Evolutionary conservation across 768 basidiomycete species (phyloP).

Genomic region (Xerocomellus dryophilus): DNA sequence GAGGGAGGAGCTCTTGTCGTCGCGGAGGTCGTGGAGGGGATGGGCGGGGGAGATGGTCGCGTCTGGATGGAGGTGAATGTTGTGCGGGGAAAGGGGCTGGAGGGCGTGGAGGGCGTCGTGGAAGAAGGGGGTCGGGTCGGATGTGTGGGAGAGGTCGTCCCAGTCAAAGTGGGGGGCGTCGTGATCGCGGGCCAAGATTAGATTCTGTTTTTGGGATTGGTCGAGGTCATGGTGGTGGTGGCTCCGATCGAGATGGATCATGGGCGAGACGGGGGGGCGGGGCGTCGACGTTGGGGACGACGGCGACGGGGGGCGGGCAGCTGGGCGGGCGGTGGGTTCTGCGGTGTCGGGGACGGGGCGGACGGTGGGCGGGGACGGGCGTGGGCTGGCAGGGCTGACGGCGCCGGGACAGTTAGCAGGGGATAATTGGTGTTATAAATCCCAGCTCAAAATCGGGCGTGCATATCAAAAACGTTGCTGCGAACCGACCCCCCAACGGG

Average conservation of each 20-base stretch:
- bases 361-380: slow-evolving; percentile 1
- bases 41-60: slow-evolving; percentile 9
- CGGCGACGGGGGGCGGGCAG: background rate
- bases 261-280: slow-evolving; percentile 20
- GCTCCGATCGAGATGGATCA: slow-evolving; percentile 57
- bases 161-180: slow-evolving; percentile 35
- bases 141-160: slow-evolving; percentile 29
- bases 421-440: slow-evolving; percentile 30
- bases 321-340: background rate
- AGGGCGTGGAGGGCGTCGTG: slow-evolving; percentile 25
- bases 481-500: slow-evolving; percentile 9
- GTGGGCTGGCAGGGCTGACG: background rate
- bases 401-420: slow-evolving; percentile 10
- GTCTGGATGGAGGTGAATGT: slow-evolving; percentile 11
- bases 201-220: slow-evolving; percentile 40
- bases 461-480: slow-evolving; percentile 33
- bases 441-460: slow-evolving; percentile 32
- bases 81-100: slow-evolving; percentile 21
- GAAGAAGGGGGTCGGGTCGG: slow-evolving; percentile 25
- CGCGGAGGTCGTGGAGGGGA: slow-evolving; percentile 17
- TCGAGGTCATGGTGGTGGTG: slow-evolving; percentile 41
- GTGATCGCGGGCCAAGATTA: slow-evolving; percentile 40
- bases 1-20: slow-evolving; percentile 54
- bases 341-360: slow-evolving; percentile 1
- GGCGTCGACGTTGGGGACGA: background rate